These are phyloP conservation scores for Capsella rubella DNA, from an alignment of 441 rosid genomes.

Conservation along the genomic window DNA sequence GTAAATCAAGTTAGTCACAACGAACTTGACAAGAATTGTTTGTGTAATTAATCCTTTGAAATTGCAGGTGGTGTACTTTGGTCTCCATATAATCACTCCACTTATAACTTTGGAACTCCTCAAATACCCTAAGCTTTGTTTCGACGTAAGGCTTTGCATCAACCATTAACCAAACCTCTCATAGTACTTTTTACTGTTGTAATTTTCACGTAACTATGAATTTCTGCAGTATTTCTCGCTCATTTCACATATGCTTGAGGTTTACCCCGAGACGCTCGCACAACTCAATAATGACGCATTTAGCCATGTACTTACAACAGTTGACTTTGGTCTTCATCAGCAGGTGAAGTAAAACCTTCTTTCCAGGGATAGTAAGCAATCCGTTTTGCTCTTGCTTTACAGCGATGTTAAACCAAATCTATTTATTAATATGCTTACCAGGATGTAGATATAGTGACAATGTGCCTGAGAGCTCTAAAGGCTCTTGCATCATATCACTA, in stretches of 20 bases:
- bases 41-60: slow-evolving; percentile 50
- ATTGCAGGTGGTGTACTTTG: slow-evolving; percentile 90
- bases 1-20: slow-evolving; percentile 49
- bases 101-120: slow-evolving; percentile 89
- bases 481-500: slow-evolving; percentile 94
- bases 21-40: slow-evolving; percentile 35
- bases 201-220: slow-evolving; percentile 26
- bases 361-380: slow-evolving; percentile 10
- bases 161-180: slow-evolving; percentile 26
- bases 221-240: slow-evolving; percentile 81
- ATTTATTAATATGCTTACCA: slow-evolving; percentile 35
- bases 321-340: slow-evolving; percentile 91
- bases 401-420: slow-evolving; percentile 3
- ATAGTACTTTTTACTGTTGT: slow-evolving; percentile 19
- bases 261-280: slow-evolving; percentile 91
- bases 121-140: slow-evolving; percentile 98
- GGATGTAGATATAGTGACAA: slow-evolving; percentile 88
- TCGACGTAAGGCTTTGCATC: slow-evolving; percentile 71
- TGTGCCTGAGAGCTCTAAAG: slow-evolving; percentile 89
- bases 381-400: slow-evolving; percentile 25
- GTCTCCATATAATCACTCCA: slow-evolving; percentile 93
- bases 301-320: slow-evolving; percentile 80
- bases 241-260: slow-evolving; percentile 93
- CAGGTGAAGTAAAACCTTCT: slow-evolving; percentile 62
- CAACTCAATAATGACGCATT: slow-evolving; percentile 77